Evolutionary conservation across 805 yeast genomes (phyloP).

Genomic region (Yarrowia sp.): DNA sequence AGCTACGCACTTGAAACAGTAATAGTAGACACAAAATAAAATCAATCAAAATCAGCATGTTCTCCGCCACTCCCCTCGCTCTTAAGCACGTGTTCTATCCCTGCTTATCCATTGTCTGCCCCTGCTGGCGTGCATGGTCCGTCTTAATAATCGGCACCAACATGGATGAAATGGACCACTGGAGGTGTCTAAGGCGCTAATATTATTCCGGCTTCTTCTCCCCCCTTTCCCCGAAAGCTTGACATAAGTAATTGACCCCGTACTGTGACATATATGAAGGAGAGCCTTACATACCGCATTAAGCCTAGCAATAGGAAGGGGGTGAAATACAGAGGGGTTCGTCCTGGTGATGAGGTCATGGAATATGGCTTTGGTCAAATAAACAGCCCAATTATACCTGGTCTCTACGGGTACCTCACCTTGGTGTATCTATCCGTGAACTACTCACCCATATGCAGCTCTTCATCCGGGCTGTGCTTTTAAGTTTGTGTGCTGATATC

Average conservation of each 20-base stretch:
- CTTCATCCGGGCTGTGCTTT: slow-evolving; percentile 3
- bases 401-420: not conserved
- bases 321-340: no score
- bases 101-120: not conserved
- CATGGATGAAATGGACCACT: not conserved
- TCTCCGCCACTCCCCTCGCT: no score
- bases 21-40: no score
- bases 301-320: no score
- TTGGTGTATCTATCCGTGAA: not conserved
- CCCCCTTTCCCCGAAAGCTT: not conserved
- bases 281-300: no score
- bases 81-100: not conserved
- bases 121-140: not conserved
- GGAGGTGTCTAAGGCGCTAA: not conserved
- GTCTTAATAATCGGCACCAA: not conserved
- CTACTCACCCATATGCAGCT: not conserved
- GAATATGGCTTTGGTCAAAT: no score
- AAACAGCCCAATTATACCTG: not conserved
- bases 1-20: no score
- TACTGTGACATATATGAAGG: no score
- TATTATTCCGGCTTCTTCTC: not conserved
- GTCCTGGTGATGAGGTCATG: no score
- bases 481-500: not conserved
- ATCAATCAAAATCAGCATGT: no score
- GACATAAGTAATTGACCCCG: no score